Percentiles rank a stretch among this genome's conserved stretches.
phyloP scores from a whole-genome alignment of 2,329 filamentous ascomycete species.

The Shiraia sp. region DNA sequence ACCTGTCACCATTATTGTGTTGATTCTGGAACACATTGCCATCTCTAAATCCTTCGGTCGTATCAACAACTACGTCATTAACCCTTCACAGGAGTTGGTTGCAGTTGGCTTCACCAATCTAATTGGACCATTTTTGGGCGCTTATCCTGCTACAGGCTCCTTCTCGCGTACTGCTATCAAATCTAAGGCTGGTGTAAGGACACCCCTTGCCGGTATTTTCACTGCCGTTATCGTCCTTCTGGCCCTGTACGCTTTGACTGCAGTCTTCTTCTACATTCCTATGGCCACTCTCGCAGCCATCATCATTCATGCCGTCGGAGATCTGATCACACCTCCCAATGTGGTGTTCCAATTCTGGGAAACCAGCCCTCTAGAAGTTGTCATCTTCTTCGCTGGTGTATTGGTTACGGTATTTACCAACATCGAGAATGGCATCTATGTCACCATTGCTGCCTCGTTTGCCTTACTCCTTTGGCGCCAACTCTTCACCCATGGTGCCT shows the following conservation, averaged over 20 bases:
- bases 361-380: slow-evolving; percentile 84
- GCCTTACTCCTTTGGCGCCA: slow-evolving; percentile 82
- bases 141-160: slow-evolving; percentile 89
- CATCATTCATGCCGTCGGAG: slow-evolving; percentile 94
- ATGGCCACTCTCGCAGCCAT: slow-evolving; percentile 79
- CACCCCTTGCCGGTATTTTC: slow-evolving; percentile 86
- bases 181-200: slow-evolving; percentile 92
- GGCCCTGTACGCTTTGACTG: slow-evolving; percentile 84
- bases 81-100: slow-evolving; percentile 94
- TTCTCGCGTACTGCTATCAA: slow-evolving; percentile 97
- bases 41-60: slow-evolving; percentile 97
- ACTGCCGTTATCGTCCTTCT: slow-evolving; percentile 84
- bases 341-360: slow-evolving; percentile 95
- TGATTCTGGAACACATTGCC: slow-evolving; percentile 94
- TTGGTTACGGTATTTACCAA: slow-evolving; percentile 83
- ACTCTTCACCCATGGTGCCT: slow-evolving; percentile 78
- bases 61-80: slow-evolving; percentile 93
- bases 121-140: slow-evolving; percentile 86
- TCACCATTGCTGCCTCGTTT: slow-evolving; percentile 76
- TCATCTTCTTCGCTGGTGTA: slow-evolving; percentile 93
- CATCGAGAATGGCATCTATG: slow-evolving; percentile 93
- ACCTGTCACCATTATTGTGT: slow-evolving; percentile 87
- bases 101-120: slow-evolving; percentile 90
- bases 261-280: slow-evolving; percentile 93
- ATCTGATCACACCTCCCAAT: slow-evolving; percentile 88